Evolutionary conservation across 257 asterid genomes (phyloP).

Genomic region (Nicotiana noctiflora): DNA sequence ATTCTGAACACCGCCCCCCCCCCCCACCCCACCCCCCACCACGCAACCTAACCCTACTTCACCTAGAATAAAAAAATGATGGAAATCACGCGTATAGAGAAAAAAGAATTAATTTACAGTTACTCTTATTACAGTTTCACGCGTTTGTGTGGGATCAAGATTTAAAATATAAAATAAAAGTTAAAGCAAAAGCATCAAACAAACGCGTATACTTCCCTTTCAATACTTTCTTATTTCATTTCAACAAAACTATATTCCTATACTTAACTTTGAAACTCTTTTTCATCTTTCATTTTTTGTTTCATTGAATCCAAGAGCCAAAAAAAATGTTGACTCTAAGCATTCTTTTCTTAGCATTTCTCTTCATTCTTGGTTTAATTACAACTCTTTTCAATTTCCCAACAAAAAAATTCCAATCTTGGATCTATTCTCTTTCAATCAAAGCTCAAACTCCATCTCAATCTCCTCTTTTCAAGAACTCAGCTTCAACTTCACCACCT

Average conservation of each 20-base stretch:
- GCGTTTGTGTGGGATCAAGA: conserved; percentile 63
- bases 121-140: conserved; percentile 24
- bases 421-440: conserved; percentile 17
- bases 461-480: background rate
- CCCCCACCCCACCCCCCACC: background rate
- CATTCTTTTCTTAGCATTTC: conserved; percentile 33
- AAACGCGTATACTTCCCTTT: conserved; percentile 32
- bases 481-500: background rate
- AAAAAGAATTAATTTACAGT: conserved; percentile 2
- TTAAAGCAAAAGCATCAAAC: conserved; percentile 4
- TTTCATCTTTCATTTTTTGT: background rate
- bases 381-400: conserved; percentile 31
- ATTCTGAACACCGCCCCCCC: background rate
- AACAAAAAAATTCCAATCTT: conserved; percentile 26
- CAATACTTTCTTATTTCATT: background rate
- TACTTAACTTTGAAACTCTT: no score
- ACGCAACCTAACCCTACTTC: background rate
- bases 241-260: no score
- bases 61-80: background rate
- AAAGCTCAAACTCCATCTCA: conserved; percentile 6
- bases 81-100: background rate
- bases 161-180: background rate
- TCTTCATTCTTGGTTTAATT: conserved; percentile 45
- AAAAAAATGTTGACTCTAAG: conserved; percentile 29
- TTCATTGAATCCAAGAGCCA: background rate